phyloP scores from a whole-genome alignment of 169 alveolate genomes.

The Plasmodium gonderi region DNA sequence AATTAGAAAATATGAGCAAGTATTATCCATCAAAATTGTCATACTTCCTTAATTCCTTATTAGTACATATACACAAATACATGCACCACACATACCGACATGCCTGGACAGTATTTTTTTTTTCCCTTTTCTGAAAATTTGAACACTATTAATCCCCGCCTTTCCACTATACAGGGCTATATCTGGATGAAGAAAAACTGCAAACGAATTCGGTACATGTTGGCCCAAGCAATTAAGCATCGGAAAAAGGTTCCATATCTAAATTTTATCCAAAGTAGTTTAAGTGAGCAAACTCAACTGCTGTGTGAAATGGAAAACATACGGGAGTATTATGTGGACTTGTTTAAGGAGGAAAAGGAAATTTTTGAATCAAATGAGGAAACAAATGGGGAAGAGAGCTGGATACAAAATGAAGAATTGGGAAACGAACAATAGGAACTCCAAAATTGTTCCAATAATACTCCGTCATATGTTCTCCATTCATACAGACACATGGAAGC shows the following conservation, averaged over 20 bases:
- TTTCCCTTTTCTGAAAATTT: neutral
- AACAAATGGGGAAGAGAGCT: neutral
- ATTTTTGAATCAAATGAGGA: neutral
- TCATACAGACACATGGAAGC: neutral
- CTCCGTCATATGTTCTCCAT: neutral
- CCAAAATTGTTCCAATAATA: neutral
- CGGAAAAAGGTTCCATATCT: slow-evolving; percentile 66
- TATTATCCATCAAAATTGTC: neutral
- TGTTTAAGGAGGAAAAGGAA: slow-evolving; percentile 66
- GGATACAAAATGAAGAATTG: neutral
- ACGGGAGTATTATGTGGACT: slow-evolving; percentile 50
- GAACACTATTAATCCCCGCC: neutral
- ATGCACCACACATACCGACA: too few species aligned
- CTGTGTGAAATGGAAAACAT: slow-evolving; percentile 72
- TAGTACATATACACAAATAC: neutral
- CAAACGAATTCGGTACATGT: slow-evolving; percentile 56
- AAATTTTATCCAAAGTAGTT: slow-evolving; percentile 50
- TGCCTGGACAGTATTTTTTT: neutral
- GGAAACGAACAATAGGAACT: neutral
- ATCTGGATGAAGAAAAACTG: slow-evolving; percentile 64
- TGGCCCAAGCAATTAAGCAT: slow-evolving; percentile 64
- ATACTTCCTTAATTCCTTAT: neutral
- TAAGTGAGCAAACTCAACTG: slow-evolving; percentile 71
- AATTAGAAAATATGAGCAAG: neutral
- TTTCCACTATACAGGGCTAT: slow-evolving; percentile 34